phyloP scores from a whole-genome alignment of 176 grass and related monocot genomes.

The Areca catechu region DNA sequence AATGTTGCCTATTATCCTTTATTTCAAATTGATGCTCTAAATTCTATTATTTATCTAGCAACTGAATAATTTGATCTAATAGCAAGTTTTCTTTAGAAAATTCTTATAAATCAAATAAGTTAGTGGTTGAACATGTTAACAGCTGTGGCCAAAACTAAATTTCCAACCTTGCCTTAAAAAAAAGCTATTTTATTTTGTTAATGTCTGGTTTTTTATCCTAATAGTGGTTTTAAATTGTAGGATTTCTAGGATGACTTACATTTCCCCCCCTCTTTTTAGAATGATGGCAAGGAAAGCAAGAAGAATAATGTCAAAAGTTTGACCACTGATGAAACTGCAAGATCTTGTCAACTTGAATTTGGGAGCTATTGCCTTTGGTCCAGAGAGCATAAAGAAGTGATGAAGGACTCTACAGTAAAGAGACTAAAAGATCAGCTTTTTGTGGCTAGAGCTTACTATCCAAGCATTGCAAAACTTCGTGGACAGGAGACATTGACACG shows the following conservation, averaged over 20 bases:
- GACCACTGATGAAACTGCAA: slow-evolving; percentile 64
- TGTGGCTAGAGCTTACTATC: slow-evolving; percentile 85
- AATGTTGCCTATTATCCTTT: background rate
- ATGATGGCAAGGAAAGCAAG: background rate
- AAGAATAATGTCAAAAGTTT: slow-evolving; percentile 33
- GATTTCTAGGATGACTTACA: too few species aligned
- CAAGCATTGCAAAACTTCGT: slow-evolving; percentile 81
- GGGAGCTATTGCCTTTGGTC: slow-evolving; percentile 99
- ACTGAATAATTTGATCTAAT: too few species aligned
- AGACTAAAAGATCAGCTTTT: slow-evolving; percentile 91
- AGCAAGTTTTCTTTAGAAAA: too few species aligned
- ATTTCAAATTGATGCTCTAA: too few species aligned
- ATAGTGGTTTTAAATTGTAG: too few species aligned
- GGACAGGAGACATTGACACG: slow-evolving; percentile 55
- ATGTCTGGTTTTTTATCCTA: too few species aligned
- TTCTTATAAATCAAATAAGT: background rate
- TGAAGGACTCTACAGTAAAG: slow-evolving; percentile 71
- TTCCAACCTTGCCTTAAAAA: too few species aligned
- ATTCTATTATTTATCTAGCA: too few species aligned
- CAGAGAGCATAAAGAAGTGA: slow-evolving; percentile 81
- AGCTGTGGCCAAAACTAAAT: too few species aligned
- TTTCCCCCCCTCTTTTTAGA: slow-evolving; percentile 31
- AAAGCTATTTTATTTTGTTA: too few species aligned
- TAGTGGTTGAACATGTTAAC: background rate
- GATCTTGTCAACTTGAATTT: slow-evolving; percentile 84